These are phyloP conservation scores for Acephala macrosclerotiorum DNA, from an alignment of 2,329 filamentous ascomycete species.

Conservation along the genomic window DNA sequence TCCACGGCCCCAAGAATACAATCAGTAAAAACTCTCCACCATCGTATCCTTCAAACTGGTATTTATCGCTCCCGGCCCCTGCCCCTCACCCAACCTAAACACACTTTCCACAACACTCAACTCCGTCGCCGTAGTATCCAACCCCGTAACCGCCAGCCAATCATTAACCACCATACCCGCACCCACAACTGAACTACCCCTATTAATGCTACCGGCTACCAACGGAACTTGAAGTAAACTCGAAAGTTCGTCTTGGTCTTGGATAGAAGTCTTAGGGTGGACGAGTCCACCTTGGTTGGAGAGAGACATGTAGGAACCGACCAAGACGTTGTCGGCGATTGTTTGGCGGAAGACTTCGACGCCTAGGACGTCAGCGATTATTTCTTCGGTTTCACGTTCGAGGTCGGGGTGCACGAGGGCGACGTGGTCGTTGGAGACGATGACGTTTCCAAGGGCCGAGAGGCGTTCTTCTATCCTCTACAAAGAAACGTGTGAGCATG, in stretches of 20 bases:
- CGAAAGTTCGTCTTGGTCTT: slow-evolving; percentile 97
- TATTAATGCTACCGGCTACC: slow-evolving; percentile 92
- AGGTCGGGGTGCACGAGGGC: slow-evolving; percentile 95
- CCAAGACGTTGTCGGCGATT: slow-evolving; percentile 95
- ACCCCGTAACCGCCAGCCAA: slow-evolving; percentile 93
- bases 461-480: slow-evolving; percentile 95
- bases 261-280: slow-evolving; percentile 94
- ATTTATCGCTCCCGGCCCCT: slow-evolving; percentile 79
- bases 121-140: slow-evolving; percentile 97
- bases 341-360: slow-evolving; percentile 94
- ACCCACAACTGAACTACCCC: slow-evolving; percentile 92
- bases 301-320: slow-evolving; percentile 94
- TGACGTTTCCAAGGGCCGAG: slow-evolving; percentile 95
- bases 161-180: slow-evolving; percentile 97
- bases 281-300: slow-evolving; percentile 97
- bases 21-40: slow-evolving; percentile 97
- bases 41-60: slow-evolving; percentile 94
- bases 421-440: slow-evolving; percentile 96
- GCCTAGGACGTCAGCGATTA: slow-evolving; percentile 91
- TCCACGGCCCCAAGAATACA: neutral
- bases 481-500: slow-evolving; percentile 7
- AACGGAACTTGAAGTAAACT: slow-evolving; percentile 94
- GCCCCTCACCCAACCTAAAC: slow-evolving; percentile 90
- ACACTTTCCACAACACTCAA: slow-evolving; percentile 96
- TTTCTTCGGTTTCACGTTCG: slow-evolving; percentile 98